Evolutionary conservation across 2,329 filamentous ascomycete genomes (phyloP).

Genomic region (Cordyceps militaris): DNA sequence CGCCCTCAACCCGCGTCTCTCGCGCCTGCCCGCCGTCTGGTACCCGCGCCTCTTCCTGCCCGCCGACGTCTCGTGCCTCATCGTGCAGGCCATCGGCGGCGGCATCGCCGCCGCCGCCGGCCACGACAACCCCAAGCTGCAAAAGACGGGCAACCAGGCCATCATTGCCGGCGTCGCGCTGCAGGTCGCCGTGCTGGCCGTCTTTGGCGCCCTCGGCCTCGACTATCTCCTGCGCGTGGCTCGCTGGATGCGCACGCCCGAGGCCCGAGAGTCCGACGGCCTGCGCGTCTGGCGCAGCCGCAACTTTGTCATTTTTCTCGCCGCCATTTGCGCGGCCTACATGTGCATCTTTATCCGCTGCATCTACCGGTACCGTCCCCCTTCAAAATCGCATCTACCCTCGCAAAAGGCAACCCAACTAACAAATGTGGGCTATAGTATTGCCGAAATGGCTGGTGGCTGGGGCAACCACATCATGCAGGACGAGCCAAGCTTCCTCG

Average conservation of each 20-base stretch:
- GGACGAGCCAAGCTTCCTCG: conserved; percentile 51
- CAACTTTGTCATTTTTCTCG: conserved; percentile 38
- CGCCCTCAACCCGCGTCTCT: conserved; percentile 40
- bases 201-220: conserved; percentile 36
- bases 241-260: conserved; percentile 29
- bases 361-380: conserved; percentile 41
- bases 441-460: conserved; percentile 57
- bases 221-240: conserved; percentile 41
- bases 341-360: conserved; percentile 41
- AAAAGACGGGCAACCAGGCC: conserved; percentile 39
- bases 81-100: conserved; percentile 53
- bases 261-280: conserved; percentile 25
- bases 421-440: conserved; percentile 29
- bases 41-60: conserved; percentile 54
- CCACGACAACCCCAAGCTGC: conserved; percentile 30
- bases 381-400: background rate
- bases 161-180: conserved; percentile 49
- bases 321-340: conserved; percentile 39
- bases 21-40: conserved; percentile 42
- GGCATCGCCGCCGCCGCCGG: conserved; percentile 45
- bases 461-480: conserved; percentile 60
- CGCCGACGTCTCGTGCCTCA: conserved; percentile 50
- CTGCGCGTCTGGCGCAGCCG: conserved; percentile 35
- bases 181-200: conserved; percentile 43
- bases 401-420: background rate